Base-by-base conservation (phyloP, 768 basidiomycete species). In the Pleurotus djamor region DNA sequence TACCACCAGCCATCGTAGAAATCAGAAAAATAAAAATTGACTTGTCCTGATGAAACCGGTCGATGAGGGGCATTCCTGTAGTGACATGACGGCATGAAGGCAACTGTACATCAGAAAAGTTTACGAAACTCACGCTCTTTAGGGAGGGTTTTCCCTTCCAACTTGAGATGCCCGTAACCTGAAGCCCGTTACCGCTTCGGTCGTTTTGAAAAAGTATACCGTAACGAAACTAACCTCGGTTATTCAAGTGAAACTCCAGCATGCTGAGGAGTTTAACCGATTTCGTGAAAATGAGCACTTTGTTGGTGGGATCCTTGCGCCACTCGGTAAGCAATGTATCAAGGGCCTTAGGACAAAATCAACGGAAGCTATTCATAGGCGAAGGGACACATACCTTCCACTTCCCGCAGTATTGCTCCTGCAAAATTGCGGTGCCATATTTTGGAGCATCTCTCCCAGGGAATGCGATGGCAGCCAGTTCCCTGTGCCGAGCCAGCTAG, bases 241-340 rank as follows among this genome's bases (percentile, higher is more conserved):
- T 74, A n/a, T 76, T 76, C 10, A 95, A 79, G 69, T 92, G 89
- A 65, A 84, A 89, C 37, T 89, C 84, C 32, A 97, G 73, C 86
- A 95, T 93, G 14, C 91, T 88, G 10, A 98, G 77, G 28, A 98
- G 74, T 69, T 95, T 94, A 58, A 96, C 92, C 1, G 92, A 91
- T 69, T 94, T 94, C 2, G 94, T 95, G 73, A 98, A 98, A 59
- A 98, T 87, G 45, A 98, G 78, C 43, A 97, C 93, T 74, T 97
- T 98, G 73, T 92, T 95, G 0, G 81, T 78, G 5, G 65, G 66
- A 49, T 87, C 85, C 64, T 82, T 83, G 65, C 82, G 81, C 83
- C 88, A 87, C 48, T 87, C 81, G 49, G 79, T 81, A 17, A 98
- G 75, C 2, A 91, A 74, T 5, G 77, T 75, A 59, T 87, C 79